Base-by-base conservation (phyloP, 2,329 filamentous ascomycete genomes). In the Gnomoniopsis smithogilvyi region DNA sequence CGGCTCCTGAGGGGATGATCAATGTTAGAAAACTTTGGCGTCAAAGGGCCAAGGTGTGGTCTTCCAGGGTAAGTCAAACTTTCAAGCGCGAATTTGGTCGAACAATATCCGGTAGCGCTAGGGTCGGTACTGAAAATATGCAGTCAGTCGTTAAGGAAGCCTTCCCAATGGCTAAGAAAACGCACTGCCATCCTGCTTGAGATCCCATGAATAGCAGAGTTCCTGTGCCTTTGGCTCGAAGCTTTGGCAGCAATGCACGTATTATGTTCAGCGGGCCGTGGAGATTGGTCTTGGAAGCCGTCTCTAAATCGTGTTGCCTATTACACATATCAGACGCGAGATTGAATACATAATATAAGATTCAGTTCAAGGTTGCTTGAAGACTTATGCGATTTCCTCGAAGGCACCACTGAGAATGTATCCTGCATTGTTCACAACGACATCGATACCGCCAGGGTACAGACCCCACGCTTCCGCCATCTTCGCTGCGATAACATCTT, bases 181-280 rank as follows among this genome's bases (percentile, higher is more conserved):
- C 22, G 2, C 43, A 56, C 54, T 69, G 67, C 70, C 71, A 75
- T 0, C 63, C 73, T 2, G 70, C 69, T 19, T 71, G 68, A 1
- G 72, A 75, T 48, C 73, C 68, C n/a, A 76, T 64, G 46, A 69
- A 75, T 0, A 73, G 49, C 24, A 75, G 61, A 0, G 68, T 72
- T 1, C 72, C 73, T 3, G 56, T 65, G 0, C 69, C 67, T 43
- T 64, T 71, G 1, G 63, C 59, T 0, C 72, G 66, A 7, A 75
- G 46, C 8, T 64, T 62, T 1, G 74, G 74, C 0, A 76, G 62
- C 1, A 73, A 26, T 0, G 73, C 70, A 2, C 70, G 66, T 0
- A 70, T 72, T 14, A 76, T 68, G 36, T 74, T 74, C 36, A 76
- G 59, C 1, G 72, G 71, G 0, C 75, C 73, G 26, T 71, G 67